These are phyloP conservation scores for Sugiyamaella lignohabitans DNA, from an alignment of 805 yeast genomes.

Conservation along the genomic window DNA sequence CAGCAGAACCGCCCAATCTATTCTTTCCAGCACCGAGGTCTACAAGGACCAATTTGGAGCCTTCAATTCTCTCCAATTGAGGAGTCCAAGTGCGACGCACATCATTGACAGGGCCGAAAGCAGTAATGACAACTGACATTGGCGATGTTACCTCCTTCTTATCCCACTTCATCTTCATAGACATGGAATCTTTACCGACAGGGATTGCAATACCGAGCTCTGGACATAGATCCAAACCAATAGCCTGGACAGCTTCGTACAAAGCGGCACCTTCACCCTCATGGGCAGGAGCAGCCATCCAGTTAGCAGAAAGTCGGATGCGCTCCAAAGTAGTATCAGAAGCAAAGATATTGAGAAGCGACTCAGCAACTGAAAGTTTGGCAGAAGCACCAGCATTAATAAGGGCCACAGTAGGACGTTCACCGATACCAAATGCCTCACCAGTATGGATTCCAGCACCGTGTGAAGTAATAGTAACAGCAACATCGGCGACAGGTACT, in stretches of 20 bases:
- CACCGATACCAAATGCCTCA: constrained; percentile 98
- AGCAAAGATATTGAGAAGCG: constrained; percentile 79
- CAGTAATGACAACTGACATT: constrained; percentile 80
- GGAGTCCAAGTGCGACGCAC: constrained; percentile 97
- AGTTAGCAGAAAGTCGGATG: constrained; percentile 88
- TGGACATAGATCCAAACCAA: constrained; percentile 91
- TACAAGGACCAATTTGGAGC: constrained; percentile 57
- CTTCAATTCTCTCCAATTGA: constrained; percentile 47
- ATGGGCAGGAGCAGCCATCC: constrained; percentile 98
- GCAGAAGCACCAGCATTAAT: constrained; percentile 88
- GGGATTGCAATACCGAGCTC: constrained; percentile 88
- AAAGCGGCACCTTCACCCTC: constrained; percentile 92
- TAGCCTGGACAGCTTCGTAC: constrained; percentile 95
- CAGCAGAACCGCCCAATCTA: constrained; percentile 87
- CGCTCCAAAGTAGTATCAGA: constrained; percentile 74
- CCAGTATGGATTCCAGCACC: constrained; percentile 81
- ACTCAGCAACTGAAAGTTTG: constrained; percentile 92
- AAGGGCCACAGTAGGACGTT: constrained; percentile 84
- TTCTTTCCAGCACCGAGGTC: constrained; percentile 59
- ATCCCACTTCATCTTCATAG: constrained; percentile 97
- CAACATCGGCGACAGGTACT: constrained; percentile 97
- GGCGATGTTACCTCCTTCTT: constrained; percentile 91
- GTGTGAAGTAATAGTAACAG: constrained; percentile 86
- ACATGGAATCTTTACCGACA: constrained; percentile 98
- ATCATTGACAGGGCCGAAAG: constrained; percentile 80